Evolutionary conservation across 768 basidiomycete species (phyloP), one percentile per base, ranked within the genome.

Genomic region (Rhodotorula taiwanensis): DNA sequence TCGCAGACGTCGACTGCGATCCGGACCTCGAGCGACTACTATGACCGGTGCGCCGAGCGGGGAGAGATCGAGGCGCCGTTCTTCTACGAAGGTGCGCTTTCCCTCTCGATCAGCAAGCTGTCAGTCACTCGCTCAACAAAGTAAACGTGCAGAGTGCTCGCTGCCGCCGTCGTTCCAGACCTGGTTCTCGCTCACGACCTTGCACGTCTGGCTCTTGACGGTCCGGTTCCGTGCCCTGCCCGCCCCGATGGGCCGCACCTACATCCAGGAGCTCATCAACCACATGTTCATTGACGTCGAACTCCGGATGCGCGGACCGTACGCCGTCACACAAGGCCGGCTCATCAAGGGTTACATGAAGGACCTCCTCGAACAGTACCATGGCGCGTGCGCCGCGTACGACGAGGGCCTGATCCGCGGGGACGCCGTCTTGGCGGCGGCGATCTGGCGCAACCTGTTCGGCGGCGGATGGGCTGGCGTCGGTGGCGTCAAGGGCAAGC

Each of bases 281-380:
- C 91, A 95, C 77, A 95, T 93, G 78, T 98, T 97, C 80, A 79
- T 90, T 69, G 89, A 97, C 74, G 82, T 89, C 66, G 94, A 97
- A 73, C 87, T 88, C 73, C 86, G 91, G 58, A 84, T 97, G 52
- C 86, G 92, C 25, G 78, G 82, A 9, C 85, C 91, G 33, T 83
- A 90, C 47, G 85, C 86, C 55, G 84, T 86, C 9, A 79, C 73
- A 73, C 47, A 75, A 72, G 60, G 74, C 68, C 76, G 84, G 4
- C 80, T 91, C 42, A 84, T 97, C 45, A 83, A 83, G 49, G 83
- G 84, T 49, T 90, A 94, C 75, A 86, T 97, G 88, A 87, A 87
- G 57, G 78, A 79, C 66, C 66, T 93, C 79, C 86, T 86, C 67
- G 88, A 94, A 74, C 91, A 94, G 73, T 92, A 88, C 87, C 81